Percentiles rank a stretch among this genome's conserved stretches.
Conservation (phyloP, 148 eudicot species). For the Arctostaphylos glauca region DNA sequence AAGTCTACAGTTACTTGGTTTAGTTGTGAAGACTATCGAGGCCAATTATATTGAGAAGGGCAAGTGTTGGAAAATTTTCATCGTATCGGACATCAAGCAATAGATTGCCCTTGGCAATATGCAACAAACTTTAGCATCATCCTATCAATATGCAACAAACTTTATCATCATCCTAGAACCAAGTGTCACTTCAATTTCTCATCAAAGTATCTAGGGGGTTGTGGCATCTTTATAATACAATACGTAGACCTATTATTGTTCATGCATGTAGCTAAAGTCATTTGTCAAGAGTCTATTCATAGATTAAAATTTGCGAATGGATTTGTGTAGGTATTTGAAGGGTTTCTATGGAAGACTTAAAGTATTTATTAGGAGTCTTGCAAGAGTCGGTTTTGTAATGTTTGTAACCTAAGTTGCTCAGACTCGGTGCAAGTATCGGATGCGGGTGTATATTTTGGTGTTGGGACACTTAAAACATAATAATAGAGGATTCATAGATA, state of each 20-base stretch:
- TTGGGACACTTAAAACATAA: too few species aligned
- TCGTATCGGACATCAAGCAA: background rate
- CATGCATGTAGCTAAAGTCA: background rate
- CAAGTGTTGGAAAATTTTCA: background rate
- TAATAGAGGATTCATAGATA: too few species aligned
- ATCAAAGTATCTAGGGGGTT: background rate
- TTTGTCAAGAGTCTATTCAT: background rate
- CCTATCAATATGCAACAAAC: background rate
- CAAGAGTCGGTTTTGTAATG: background rate
- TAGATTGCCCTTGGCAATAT: background rate
- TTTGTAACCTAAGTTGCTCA: too few species aligned
- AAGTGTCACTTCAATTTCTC: background rate
- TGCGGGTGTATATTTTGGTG: too few species aligned
- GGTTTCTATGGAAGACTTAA: background rate
- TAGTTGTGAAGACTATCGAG: background rate
- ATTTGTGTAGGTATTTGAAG: background rate
- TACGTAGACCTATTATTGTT: background rate
- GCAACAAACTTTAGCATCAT: too few species aligned
- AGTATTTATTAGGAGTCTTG: background rate
- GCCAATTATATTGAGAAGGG: background rate
- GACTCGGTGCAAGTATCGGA: too few species aligned
- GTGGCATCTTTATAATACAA: too few species aligned
- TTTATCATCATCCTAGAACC: background rate
- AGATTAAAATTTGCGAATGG: background rate
- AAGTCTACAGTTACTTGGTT: background rate